phyloP scores from a whole-genome alignment of 2,329 filamentous ascomycete species.

The Aphanocladium album region DNA sequence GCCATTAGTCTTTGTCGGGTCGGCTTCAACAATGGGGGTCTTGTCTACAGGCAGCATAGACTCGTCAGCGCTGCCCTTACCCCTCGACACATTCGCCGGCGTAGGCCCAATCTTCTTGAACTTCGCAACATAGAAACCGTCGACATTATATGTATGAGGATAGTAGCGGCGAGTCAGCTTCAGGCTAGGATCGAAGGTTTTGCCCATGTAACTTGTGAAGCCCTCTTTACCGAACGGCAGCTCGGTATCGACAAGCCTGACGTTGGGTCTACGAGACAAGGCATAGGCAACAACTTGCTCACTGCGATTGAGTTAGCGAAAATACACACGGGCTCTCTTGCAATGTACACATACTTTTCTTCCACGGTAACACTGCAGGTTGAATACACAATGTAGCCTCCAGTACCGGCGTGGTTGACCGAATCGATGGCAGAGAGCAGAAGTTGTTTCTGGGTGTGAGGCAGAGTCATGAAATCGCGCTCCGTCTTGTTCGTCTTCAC shows the following conservation, averaged over 20 bases:
- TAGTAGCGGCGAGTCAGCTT: slow-evolving; percentile 82
- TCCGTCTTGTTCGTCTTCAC: slow-evolving; percentile 99
- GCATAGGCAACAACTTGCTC: slow-evolving; percentile 93
- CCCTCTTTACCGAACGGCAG: slow-evolving; percentile 88
- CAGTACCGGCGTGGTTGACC: slow-evolving; percentile 83
- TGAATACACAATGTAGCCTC: slow-evolving; percentile 93
- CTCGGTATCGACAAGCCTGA: slow-evolving; percentile 87
- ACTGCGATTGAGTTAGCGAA: slow-evolving; percentile 40
- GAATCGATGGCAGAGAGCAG: slow-evolving; percentile 91
- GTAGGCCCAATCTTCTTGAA: slow-evolving; percentile 88
- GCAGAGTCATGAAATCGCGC: slow-evolving; percentile 86
- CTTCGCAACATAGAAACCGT: slow-evolving; percentile 98
- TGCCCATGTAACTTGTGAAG: slow-evolving; percentile 85
- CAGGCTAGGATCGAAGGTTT: slow-evolving; percentile 82
- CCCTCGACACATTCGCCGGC: slow-evolving; percentile 44
- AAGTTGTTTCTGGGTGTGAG: slow-evolving; percentile 92
- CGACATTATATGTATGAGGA: slow-evolving; percentile 88
- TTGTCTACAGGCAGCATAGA: slow-evolving; percentile 57
- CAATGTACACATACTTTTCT: slow-evolving; percentile 48
- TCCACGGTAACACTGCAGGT: slow-evolving; percentile 94
- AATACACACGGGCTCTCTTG: not conserved
- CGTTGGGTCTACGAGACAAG: slow-evolving; percentile 84
- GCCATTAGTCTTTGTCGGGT: slow-evolving; percentile 30
- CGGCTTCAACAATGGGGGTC: slow-evolving; percentile 53
- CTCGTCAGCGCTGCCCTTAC: slow-evolving; percentile 20